Base-by-base conservation (phyloP, 345 rosid genomes). In the Aethionema arabicum region DNA sequence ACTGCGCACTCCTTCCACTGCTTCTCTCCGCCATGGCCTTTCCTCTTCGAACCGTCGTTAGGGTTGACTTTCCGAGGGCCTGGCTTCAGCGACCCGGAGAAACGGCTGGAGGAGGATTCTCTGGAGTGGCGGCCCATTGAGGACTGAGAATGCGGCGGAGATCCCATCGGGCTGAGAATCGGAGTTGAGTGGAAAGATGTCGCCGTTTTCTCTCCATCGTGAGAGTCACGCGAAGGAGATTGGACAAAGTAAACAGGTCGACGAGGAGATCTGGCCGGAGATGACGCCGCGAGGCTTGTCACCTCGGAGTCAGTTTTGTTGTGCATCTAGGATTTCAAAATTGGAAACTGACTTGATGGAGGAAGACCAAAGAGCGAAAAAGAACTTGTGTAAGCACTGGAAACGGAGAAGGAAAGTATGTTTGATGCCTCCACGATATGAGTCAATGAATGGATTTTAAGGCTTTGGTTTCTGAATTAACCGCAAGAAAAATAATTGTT, bases 261-360 rank as follows among this genome's bases (percentile, higher is more conserved):
- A 44, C 95, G 98, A 0, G 93, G 95, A 61, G 98, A 91, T 69
- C 96, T 84, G 3, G 90, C 65, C 5, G 97, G 98, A 6, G 99
- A 87, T 0, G 99, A 90, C 0, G 90, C 78, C 11, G 97, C 90
- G 46, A 82, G 73, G 78, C 97, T 93, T 32, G 97, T 93, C n/a
- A 85, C 97, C 77, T 93, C 99, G 1, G 97, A 93, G 55, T 93
- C 97, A 6, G 99, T 93, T 72, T 93, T 90, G n/a, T 95, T 87
- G 74, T 93, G 99, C 99, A 93, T 90, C 62, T 59, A 10, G 8
- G 46, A 55, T 45, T 65, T 0, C 3, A 5, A 16, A 21, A 49
- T 12, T 7, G 21, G 11, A 16, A 15, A 3, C 47, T 13, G 7
- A 6, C 7, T 2, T 35, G 38, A 8, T 35, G 38, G 15, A 43